Evolutionary conservation across 2,329 filamentous ascomycete species (phyloP).

Genomic region (Penicillium occitanis): DNA sequence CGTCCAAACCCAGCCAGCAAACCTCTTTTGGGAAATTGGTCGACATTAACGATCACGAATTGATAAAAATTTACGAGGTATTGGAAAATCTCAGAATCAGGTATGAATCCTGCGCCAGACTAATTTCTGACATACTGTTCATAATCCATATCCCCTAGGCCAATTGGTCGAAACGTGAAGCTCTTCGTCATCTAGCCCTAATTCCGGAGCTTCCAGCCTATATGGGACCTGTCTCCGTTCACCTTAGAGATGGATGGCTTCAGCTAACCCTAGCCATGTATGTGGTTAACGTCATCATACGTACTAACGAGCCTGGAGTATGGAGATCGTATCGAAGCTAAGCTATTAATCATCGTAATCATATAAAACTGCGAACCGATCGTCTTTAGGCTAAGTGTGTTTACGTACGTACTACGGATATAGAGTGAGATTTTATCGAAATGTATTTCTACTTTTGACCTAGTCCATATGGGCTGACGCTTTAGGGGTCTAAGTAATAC

Average conservation of each 20-base stretch:
- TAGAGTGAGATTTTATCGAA: background rate
- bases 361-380: background rate
- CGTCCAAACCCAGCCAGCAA: background rate
- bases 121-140: background rate
- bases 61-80: background rate
- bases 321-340: background rate
- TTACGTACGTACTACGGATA: background rate
- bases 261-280: background rate
- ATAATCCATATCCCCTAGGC: background rate
- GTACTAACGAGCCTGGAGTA: background rate
- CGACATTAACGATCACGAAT: background rate
- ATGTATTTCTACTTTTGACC: background rate
- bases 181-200: background rate
- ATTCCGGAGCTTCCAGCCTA: background rate
- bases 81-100: background rate
- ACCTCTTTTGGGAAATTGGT: background rate
- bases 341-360: background rate
- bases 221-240: background rate
- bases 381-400: background rate
- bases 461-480: background rate
- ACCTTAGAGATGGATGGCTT: background rate
- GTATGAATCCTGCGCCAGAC: background rate
- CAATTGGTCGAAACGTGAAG: background rate
- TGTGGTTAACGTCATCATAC: background rate
- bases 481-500: background rate